A percentile compares a stretch with the other conserved stretches of the same genome.
phyloP scores from a whole-genome alignment of 2,329 filamentous ascomycete genomes.

The Paraphoma chrysanthemicola region DNA sequence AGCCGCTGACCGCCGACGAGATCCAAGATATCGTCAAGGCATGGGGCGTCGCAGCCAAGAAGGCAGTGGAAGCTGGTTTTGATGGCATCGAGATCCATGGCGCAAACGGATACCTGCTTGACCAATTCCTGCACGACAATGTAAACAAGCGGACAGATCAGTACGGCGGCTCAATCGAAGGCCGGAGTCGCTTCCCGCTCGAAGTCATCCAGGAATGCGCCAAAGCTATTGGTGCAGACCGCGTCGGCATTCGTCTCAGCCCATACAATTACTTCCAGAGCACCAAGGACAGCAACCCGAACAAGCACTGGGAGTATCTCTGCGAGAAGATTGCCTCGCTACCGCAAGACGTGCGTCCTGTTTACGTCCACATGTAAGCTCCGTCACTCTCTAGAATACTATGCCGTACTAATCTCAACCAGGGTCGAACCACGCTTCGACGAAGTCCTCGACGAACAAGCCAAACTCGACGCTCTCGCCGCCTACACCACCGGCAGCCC shows the following conservation, averaged over 20 bases:
- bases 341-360: conserved; percentile 33
- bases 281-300: conserved; percentile 54
- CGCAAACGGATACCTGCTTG: conserved; percentile 56
- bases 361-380: conserved; percentile 46
- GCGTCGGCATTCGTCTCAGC: conserved; percentile 41
- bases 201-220: conserved; percentile 55
- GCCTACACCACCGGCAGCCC: conserved; percentile 38
- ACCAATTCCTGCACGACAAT: conserved; percentile 60
- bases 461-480: conserved; percentile 49
- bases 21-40: conserved; percentile 49
- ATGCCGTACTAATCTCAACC: conserved; percentile 7
- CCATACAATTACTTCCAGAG: conserved; percentile 48
- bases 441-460: conserved; percentile 45
- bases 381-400: not conserved
- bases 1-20: conserved; percentile 47
- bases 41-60: conserved; percentile 48
- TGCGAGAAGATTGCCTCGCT: conserved; percentile 50
- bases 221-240: conserved; percentile 42
- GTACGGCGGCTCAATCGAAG: conserved; percentile 60
- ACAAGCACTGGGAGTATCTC: conserved; percentile 55
- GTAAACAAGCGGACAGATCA: conserved; percentile 59
- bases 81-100: conserved; percentile 52
- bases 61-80: conserved; percentile 46
- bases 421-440: conserved; percentile 49
- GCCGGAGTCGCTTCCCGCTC: conserved; percentile 62